Evolutionary conservation across 371 early-diverging fungal species (phyloP), one percentile per base, ranked within the genome.

Genomic region (Syncephalastrum sp.): DNA sequence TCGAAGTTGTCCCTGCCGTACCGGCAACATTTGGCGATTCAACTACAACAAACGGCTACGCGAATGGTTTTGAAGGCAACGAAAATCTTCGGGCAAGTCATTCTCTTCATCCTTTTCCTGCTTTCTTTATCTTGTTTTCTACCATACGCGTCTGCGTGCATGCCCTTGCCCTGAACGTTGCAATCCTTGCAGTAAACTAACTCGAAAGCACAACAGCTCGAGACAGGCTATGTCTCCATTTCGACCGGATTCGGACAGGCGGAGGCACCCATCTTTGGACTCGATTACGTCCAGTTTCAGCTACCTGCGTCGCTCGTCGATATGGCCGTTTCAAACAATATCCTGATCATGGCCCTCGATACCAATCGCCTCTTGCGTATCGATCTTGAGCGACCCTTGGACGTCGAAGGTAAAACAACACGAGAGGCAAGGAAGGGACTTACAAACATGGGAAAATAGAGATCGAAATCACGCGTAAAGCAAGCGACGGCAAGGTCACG

Each of bases 281-380:
- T 94, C 27, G 91, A 90, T 65, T 81, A 78, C 25, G 93, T 94
- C 45, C 91, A 91, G 61, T 93, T 91, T 59, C 84, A 84, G 44
- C 85, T 91, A 56, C 88, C 91, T 10, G 85, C 82, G 13, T 60
- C 71, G 16, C 69, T 94, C 12, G 75, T 82, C n/a, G 76, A 85
- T 17, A 68, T 90, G 69, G 85, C 83, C 3, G 94, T 94, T 10
- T 76, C 91, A 51, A 91, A 90, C 76, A 89, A 92, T 67, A 77
- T 85, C 42, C 77, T 94, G 49, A 77, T 87, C 23, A 78, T 94
- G 60, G 86, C 85, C 7, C 73, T 91, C 60, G 85, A 86, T 21
- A 81, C 80, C 5, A 72, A 72, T 59, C 80, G 81, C 54, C 65
- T 91, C 12, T 65, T 91, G 47, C 78, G 90, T 38, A 92, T 94